Evolutionary conservation across 2,329 filamentous ascomycete genomes (phyloP).

Genomic region (Clonostachys sp.): DNA sequence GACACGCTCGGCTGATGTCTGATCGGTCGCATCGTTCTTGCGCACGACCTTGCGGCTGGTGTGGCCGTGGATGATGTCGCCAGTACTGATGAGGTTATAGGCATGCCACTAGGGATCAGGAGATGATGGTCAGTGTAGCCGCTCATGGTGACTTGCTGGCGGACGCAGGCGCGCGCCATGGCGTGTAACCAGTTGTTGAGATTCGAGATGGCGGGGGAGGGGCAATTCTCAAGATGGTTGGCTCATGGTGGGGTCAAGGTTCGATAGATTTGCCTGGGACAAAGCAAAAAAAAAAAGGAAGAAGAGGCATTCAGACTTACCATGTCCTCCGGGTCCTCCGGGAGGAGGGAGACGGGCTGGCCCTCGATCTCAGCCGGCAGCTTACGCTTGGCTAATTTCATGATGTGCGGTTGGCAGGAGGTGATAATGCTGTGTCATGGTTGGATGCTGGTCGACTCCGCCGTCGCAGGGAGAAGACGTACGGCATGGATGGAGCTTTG

Average conservation of each 20-base stretch:
- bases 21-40: conserved; percentile 6
- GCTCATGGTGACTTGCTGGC: neutral
- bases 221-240: neutral
- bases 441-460: no score
- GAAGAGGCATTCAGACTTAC: conserved; percentile 19
- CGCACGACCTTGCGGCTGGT: conserved; percentile 50
- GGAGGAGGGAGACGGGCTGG: conserved; percentile 33
- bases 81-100: conserved; percentile 53
- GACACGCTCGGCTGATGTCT: conserved; percentile 34
- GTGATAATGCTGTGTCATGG: no score
- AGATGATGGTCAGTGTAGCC: neutral
- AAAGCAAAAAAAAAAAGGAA: neutral
- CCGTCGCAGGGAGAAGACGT: no score
- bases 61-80: conserved; percentile 49
- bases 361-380: conserved; percentile 30
- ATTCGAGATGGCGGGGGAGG: neutral
- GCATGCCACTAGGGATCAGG: conserved; percentile 45
- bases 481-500: no score
- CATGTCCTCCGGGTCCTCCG: conserved; percentile 43
- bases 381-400: conserved; percentile 34
- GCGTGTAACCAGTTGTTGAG: neutral
- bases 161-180: neutral
- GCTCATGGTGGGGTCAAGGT: conserved; percentile 1
- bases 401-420: conserved; percentile 5
- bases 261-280: neutral